Base-by-base conservation (phyloP, 23 red algal species). In the Gracilaria domingensis region DNA sequence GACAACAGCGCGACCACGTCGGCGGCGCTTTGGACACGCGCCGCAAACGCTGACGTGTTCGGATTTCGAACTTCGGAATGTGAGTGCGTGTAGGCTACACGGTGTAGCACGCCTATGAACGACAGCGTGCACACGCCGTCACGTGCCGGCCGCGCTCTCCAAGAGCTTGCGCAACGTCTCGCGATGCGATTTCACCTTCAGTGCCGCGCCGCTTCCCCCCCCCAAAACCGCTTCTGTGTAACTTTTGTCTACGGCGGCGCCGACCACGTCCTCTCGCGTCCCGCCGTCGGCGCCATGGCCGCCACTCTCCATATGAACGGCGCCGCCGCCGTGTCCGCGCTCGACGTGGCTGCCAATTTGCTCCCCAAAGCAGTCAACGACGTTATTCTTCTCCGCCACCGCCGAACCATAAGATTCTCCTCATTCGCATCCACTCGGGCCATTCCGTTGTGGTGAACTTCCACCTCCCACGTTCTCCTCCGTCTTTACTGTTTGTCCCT, bases 1-100 rank as follows among this genome's bases (percentile, higher is more conserved):
- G n/a, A n/a, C n/a, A n/a, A 59, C 55, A 59, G 55, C 55, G 16
- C 55, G n/a, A 59, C 55, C 55, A 59, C 55, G 55, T 59, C 55
- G 20, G 55, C 55, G 20, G 55, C 20, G 55, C 2, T 5, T 59
- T 59, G 55, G 49, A 53, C 49, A 53, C 49, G 49, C 17, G 49
- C 49, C n/a, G n/a, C n/a, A n/a, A n/a, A n/a, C 11, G 42, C 42
- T 45, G 42, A 45, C 42, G 42, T 45, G 42, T 45, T 7, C 42
- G 11, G 11, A 45, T 11, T n/a, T n/a, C n/a, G n/a, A n/a, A n/a
- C n/a, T n/a, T n/a, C n/a, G n/a, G n/a, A n/a, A n/a, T n/a, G n/a
- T n/a, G n/a, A n/a, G n/a, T n/a, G n/a, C n/a, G n/a, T n/a, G n/a
- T n/a, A n/a, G n/a, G n/a, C n/a, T n/a, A n/a, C n/a, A n/a, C n/a